Evolutionary conservation across 257 asterid species (phyloP).

Genomic region (Capsicum chinense): DNA sequence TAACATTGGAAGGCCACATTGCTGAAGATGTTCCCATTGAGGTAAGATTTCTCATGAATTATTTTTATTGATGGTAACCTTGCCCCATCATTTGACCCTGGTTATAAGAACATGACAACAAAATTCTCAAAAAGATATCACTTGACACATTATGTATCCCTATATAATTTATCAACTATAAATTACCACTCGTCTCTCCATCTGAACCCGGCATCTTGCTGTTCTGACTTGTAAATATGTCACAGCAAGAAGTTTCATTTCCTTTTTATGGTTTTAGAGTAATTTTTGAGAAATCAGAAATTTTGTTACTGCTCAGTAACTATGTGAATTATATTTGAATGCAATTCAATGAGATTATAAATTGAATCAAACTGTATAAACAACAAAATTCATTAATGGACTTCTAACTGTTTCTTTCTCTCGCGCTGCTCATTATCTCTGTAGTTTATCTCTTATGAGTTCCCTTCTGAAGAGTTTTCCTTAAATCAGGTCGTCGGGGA

Average conservation of each 20-base stretch:
- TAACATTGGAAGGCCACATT: slow-evolving; percentile 81
- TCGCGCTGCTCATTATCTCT: neutral
- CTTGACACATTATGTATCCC: neutral
- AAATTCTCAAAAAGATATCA: neutral
- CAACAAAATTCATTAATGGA: no score
- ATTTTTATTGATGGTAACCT: neutral
- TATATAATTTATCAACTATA: neutral
- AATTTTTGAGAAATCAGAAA: no score
- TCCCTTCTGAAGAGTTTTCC: slow-evolving; percentile 23
- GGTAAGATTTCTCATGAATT: slow-evolving; percentile 45
- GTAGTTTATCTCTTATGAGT: neutral
- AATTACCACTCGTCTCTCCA: no score
- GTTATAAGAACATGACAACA: neutral
- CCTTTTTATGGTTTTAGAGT: no score
- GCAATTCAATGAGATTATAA: no score
- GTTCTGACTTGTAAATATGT: no score
- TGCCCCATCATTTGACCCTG: neutral
- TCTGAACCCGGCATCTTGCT: no score
- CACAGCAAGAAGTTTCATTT: no score
- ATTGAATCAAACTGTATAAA: no score
- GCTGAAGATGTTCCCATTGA: slow-evolving; percentile 89
- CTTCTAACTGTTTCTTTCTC: neutral
- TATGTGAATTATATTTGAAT: no score
- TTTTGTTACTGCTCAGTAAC: no score
- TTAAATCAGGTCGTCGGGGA: slow-evolving; percentile 76